These are phyloP conservation scores for Chlorella variabilis DNA, from an alignment of 163 green algal genomes.

Conservation along the genomic window DNA sequence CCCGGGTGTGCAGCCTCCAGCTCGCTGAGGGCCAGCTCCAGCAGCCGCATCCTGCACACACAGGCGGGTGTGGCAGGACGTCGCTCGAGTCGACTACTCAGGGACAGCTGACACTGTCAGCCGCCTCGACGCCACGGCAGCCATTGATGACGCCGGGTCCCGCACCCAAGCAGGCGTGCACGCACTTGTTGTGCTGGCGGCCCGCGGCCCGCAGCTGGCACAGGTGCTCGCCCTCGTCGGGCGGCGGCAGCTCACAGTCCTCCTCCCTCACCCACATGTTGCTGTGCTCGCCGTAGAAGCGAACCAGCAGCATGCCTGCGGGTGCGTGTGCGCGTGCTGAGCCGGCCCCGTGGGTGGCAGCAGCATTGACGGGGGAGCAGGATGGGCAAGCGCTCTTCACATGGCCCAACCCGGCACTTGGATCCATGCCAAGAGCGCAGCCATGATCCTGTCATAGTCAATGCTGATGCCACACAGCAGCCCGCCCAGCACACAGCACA, in stretches of 20 bases:
- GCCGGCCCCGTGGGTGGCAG: too few species aligned
- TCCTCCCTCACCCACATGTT: slow-evolving; percentile 51
- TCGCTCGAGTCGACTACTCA: too few species aligned
- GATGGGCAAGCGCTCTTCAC: too few species aligned
- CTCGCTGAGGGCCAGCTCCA: slow-evolving; percentile 35
- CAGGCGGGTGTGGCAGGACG: too few species aligned
- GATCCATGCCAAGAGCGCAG: too few species aligned
- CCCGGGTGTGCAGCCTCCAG: slow-evolving; percentile 14
- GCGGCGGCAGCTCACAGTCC: slow-evolving; percentile 23
- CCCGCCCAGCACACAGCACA: too few species aligned
- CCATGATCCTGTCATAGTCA: too few species aligned
- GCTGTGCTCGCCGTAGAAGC: slow-evolving; percentile 67
- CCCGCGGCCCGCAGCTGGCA: slow-evolving; percentile 21
- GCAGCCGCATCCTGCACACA: slow-evolving; percentile 18
- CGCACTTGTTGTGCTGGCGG: slow-evolving; percentile 45
- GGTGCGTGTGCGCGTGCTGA: too few species aligned
- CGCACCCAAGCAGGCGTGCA: neutral
- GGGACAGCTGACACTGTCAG: too few species aligned
- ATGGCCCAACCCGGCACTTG: too few species aligned
- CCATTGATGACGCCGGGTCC: too few species aligned
- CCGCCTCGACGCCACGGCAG: neutral
- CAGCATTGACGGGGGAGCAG: neutral
- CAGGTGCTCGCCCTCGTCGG: slow-evolving; percentile 22
- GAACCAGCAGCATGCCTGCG: slow-evolving; percentile 52
- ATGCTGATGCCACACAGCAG: too few species aligned